These are phyloP conservation scores for Prunus yedoensis DNA, from an alignment of 331 rosid species.

Conservation along the genomic window DNA sequence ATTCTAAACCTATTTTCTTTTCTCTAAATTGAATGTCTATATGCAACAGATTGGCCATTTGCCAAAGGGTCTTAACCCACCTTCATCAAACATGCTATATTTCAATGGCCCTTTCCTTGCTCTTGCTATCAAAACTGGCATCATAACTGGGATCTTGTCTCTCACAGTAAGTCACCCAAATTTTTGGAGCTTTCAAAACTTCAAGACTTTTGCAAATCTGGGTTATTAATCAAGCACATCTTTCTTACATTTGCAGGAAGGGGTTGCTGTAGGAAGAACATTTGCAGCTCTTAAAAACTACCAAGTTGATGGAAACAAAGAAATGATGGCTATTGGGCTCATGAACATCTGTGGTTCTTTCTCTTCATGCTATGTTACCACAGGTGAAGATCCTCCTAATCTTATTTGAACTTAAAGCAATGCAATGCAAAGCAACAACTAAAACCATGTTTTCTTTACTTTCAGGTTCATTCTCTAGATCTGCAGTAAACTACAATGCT, in stretches of 20 bases:
- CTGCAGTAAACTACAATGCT: constrained; percentile 89
- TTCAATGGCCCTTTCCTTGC: constrained; percentile 66
- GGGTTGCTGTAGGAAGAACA: constrained; percentile 98
- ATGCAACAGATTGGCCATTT: constrained; percentile 77
- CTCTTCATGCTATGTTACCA: constrained; percentile 90
- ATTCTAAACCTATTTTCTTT: no score
- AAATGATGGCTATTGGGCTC: constrained; percentile 95
- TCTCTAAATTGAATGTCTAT: not conserved
- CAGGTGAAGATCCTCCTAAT: constrained; percentile 46
- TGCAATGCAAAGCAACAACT: not conserved
- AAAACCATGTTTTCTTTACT: constrained; percentile 12
- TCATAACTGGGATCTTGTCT: constrained; percentile 83
- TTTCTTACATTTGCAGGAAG: constrained; percentile 60
- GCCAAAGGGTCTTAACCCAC: constrained; percentile 92
- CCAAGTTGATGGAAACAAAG: constrained; percentile 99
- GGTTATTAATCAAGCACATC: not conserved
- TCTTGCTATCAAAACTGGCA: constrained; percentile 89
- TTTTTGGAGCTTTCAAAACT: not conserved
- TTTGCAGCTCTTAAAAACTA: constrained; percentile 84
- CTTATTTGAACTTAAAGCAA: not conserved
- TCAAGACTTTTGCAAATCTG: no score
- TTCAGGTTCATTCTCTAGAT: constrained; percentile 92
- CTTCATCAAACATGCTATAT: constrained; percentile 80
- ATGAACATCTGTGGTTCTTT: constrained; percentile 95
- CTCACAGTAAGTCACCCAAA: constrained; percentile 70